A percentile compares a stretch with the other conserved stretches of the same genome.
Evolutionary conservation across 768 basidiomycete genomes (phyloP).

Genomic region (Cubamyces sp.): DNA sequence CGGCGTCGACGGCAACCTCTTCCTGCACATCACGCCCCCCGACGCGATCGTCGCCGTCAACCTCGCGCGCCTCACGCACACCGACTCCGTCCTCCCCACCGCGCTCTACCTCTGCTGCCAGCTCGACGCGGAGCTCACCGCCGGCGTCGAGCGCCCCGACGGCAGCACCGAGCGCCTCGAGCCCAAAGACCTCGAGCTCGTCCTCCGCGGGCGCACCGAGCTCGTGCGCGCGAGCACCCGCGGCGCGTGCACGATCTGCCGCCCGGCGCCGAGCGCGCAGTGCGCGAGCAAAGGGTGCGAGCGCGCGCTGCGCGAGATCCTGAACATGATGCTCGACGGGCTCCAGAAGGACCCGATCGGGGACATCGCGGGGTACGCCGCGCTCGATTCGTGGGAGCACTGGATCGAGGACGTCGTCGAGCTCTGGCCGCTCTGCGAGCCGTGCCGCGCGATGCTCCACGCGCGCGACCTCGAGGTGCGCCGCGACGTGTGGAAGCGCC

Average conservation of each 20-base stretch:
- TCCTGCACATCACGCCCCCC: constrained; percentile 26
- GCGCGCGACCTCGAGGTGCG: constrained; percentile 22
- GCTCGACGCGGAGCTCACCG: constrained; percentile 20
- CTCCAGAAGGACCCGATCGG: constrained; percentile 26
- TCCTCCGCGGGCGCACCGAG: constrained; percentile 39
- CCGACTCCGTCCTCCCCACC: constrained; percentile 26
- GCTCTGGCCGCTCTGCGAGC: constrained; percentile 25
- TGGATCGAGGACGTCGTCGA: constrained; percentile 28
- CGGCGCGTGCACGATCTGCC: constrained; percentile 26
- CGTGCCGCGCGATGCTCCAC: constrained; percentile 22
- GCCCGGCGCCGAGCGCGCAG: constrained; percentile 22
- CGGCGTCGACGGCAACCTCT: constrained; percentile 25
- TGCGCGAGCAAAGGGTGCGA: constrained; percentile 23
- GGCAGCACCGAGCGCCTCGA: constrained; percentile 22
- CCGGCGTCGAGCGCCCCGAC: constrained; percentile 24
- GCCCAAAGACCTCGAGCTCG: constrained; percentile 22
- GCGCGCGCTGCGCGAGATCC: constrained; percentile 24
- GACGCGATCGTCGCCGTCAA: constrained; percentile 27
- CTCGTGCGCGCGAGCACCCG: constrained; percentile 38
- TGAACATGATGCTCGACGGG: constrained; percentile 25
- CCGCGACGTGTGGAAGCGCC: constrained; percentile 22
- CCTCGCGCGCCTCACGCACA: constrained; percentile 28
- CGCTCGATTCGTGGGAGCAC: constrained; percentile 28
- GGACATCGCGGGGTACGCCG: constrained; percentile 24
- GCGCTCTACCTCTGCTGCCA: constrained; percentile 29